Evolutionary conservation across 164 flowering plant species (phyloP), one percentile per base, ranked within the genome.

Genomic region (Santalum album): DNA sequence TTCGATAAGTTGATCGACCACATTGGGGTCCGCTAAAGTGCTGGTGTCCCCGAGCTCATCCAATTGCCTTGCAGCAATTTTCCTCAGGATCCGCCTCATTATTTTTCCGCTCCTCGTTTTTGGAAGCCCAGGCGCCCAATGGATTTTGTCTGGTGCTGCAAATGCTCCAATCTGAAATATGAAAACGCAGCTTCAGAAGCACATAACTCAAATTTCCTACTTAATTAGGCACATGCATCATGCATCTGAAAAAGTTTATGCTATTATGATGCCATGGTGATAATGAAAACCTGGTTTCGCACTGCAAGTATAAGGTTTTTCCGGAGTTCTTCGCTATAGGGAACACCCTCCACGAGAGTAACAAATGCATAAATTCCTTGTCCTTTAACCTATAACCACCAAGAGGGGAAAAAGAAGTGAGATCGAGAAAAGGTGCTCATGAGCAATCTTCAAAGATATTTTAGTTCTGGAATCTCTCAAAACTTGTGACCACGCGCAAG

Each of bases 61-160:
- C 53, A 85, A 68, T 68, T 90, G 96, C 73, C 76, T 72, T 1
- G 96, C 71, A 34, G 99, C 97, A 58, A 94, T 90, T 74, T 94
- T 94, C 61, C 97, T 75, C 61, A 94, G 64, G 53, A 94, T 86
- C 63, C 99, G 75, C 68, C 97, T 78, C 97, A 94, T 94, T 63
- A 94, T 89, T 75, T 94, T 94, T 55, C 99, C 97, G 57, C 97
- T 90, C 67, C 99, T 83, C 18, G 99, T 94, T 73, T 94, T 94
- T 18, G 99, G 99, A 54, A 90, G 97, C 20, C 88, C 95, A 29
- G 99, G 99, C 16, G 99, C 97, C 99, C 99, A 90, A 38, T 94
- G 99, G 59, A 94, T 81, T 67, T 67, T 87, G 65, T 90, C 96
- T 0, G 99, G 99, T 17, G 96, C 96, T 1, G 99, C 97, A 79